Evolutionary conservation across 148 eudicot genomes (phyloP).

Genomic region (Fagopyrum homotropicum): DNA sequence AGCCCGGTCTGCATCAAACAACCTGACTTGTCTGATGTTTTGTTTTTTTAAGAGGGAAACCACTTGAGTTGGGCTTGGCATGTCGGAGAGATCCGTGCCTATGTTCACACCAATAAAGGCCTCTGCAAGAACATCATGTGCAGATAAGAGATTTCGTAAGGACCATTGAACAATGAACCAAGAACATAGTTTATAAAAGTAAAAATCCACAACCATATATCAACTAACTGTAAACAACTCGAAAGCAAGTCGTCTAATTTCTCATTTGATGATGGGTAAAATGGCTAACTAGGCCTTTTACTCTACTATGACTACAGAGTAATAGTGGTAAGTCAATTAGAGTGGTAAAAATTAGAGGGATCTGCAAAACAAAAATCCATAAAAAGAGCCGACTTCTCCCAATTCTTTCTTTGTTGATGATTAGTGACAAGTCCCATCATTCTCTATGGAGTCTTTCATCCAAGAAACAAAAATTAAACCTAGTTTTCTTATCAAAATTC

Average conservation of each 20-base stretch:
- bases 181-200: neutral
- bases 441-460: neutral
- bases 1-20: constrained; percentile 65
- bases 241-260: neutral
- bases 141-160: neutral
- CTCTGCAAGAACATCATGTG: constrained; percentile 29
- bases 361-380: neutral
- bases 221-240: neutral
- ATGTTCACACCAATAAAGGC: constrained; percentile 78
- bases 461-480: neutral
- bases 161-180: neutral
- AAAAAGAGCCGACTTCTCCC: neutral
- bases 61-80: constrained; percentile 75
- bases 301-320: too few species aligned
- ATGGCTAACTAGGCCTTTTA: too few species aligned
- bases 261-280: too few species aligned
- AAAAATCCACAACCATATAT: neutral
- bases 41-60: constrained; percentile 83
- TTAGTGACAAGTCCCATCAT: neutral
- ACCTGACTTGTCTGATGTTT: constrained; percentile 64
- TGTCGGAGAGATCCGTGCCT: constrained; percentile 66
- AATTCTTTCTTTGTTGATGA: neutral
- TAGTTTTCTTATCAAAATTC: neutral
- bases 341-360: too few species aligned
- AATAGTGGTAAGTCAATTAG: too few species aligned